Evolutionary conservation across 805 yeast species (phyloP).

Genomic region (Lipomyces yamadae): DNA sequence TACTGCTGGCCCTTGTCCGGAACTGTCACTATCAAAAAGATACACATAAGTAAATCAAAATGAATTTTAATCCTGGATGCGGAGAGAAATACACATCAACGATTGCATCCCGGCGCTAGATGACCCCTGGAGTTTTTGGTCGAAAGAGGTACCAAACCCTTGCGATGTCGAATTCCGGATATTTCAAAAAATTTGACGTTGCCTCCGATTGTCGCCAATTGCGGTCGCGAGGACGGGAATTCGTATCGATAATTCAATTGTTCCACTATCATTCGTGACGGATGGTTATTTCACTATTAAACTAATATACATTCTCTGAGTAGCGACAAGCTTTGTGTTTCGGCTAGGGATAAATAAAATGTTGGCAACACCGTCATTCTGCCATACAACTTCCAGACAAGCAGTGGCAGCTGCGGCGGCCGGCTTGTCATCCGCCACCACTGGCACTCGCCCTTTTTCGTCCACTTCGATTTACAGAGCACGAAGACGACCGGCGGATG

Average conservation of each 20-base stretch:
- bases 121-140: too few species aligned
- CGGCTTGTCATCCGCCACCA: not conserved
- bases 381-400: not conserved
- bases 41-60: too few species aligned
- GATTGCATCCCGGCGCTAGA: too few species aligned
- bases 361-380: not conserved
- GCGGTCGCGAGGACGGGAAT: too few species aligned
- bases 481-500: not conserved
- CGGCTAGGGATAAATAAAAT: not conserved
- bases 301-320: not conserved
- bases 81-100: too few species aligned
- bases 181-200: too few species aligned
- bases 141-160: too few species aligned
- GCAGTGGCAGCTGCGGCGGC: not conserved
- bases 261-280: not conserved
- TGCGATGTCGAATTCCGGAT: too few species aligned
- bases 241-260: not conserved
- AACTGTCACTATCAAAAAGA: too few species aligned
- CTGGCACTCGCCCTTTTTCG: not conserved
- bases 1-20: too few species aligned
- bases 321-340: not conserved
- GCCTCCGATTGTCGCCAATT: too few species aligned
- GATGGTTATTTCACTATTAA: not conserved
- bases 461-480: not conserved
- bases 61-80: too few species aligned